Conservation (phyloP, 2,329 filamentous ascomycete species). For the Exophiala sp. region DNA sequence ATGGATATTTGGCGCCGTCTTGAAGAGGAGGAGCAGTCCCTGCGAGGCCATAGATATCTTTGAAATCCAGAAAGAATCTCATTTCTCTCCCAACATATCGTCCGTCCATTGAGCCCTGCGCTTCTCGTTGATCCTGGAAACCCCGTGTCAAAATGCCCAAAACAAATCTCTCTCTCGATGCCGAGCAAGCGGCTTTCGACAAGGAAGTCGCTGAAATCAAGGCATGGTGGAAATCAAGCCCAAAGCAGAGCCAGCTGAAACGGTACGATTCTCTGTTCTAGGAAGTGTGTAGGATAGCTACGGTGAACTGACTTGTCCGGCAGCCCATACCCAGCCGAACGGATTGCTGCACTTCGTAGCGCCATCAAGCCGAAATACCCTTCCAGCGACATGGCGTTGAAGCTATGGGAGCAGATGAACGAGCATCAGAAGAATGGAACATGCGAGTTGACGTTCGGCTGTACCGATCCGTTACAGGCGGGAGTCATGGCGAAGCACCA, state of each 20-base stretch:
- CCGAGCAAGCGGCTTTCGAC: conserved; percentile 6
- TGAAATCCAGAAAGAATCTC: no score
- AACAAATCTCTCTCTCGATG: conserved; percentile 1
- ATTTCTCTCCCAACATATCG: no score
- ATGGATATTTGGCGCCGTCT: no score
- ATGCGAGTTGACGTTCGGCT: conserved; percentile 6
- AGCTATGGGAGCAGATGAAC: conserved; percentile 7
- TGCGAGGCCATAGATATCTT: no score
- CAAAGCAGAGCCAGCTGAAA: conserved; percentile 7
- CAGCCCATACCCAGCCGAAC: conserved; percentile 10
- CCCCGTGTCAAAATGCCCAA: no score
- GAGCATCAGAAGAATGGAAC: conserved; percentile 9
- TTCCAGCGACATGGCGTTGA: conserved; percentile 7
- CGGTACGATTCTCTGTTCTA: not conserved
- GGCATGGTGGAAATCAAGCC: conserved; percentile 3
- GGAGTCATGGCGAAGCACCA: conserved; percentile 14
- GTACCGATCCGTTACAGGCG: conserved; percentile 5
- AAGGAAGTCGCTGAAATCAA: conserved; percentile 5
- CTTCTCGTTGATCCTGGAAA: no score
- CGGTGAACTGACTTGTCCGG: not conserved
- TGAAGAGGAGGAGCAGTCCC: no score
- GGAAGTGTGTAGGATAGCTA: no score
- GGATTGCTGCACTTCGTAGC: conserved; percentile 8
- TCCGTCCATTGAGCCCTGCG: no score
- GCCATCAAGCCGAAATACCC: conserved; percentile 4